phyloP scores from a whole-genome alignment of 148 eudicot genomes.

The Fagopyrum tataricum region DNA sequence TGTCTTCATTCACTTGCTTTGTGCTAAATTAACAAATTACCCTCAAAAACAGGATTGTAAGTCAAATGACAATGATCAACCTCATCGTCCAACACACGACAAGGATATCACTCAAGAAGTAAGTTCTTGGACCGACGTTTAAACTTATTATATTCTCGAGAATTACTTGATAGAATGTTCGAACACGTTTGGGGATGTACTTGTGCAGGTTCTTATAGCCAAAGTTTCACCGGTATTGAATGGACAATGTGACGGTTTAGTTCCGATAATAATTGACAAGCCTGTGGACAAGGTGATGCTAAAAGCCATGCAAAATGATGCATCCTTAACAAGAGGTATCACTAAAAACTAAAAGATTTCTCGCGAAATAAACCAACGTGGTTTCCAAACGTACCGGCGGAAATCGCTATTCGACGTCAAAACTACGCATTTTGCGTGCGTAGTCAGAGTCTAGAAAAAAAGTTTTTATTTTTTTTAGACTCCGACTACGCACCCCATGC shows the following conservation, averaged over 20 bases:
- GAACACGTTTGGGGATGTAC: neutral
- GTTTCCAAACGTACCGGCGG: too few species aligned
- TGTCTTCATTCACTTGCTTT: neutral
- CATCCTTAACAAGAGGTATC: neutral
- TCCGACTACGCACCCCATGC: too few species aligned
- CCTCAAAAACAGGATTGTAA: constrained; percentile 2
- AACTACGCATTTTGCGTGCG: too few species aligned
- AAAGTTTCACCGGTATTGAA: neutral
- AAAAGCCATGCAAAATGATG: neutral
- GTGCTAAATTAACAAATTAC: neutral
- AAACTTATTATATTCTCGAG: too few species aligned
- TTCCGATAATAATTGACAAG: constrained; percentile 7
- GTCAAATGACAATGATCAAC: constrained; percentile 1
- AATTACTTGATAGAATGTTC: neutral
- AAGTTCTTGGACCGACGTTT: neutral
- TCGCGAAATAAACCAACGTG: too few species aligned
- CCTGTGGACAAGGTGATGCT: constrained; percentile 8
- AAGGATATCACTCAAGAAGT: constrained; percentile 2
- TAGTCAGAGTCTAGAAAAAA: too few species aligned
- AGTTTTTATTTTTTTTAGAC: too few species aligned
- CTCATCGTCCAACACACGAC: constrained; percentile 1
- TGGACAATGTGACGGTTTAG: neutral
- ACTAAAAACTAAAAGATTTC: neutral
- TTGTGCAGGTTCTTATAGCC: neutral
- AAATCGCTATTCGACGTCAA: too few species aligned